These are phyloP conservation scores for Gossypium mustelinum DNA, from an alignment of 345 rosid genomes.

Conservation along the genomic window DNA sequence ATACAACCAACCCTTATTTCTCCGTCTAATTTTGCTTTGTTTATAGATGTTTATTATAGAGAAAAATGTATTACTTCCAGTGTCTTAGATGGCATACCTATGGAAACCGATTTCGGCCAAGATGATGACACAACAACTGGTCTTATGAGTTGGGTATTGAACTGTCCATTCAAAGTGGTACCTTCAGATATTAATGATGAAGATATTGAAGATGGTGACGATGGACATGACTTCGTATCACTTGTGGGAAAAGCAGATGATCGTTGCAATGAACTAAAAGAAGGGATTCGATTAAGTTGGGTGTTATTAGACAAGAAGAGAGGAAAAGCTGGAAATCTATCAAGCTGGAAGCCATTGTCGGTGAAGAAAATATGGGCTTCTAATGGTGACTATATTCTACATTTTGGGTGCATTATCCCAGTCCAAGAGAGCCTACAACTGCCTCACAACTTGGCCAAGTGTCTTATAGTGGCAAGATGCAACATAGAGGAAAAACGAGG, in stretches of 20 bases:
- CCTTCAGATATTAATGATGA: slow-evolving; percentile 3
- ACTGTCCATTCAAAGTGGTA: slow-evolving; percentile 24
- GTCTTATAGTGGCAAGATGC: slow-evolving; percentile 24
- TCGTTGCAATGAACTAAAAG: slow-evolving; percentile 8
- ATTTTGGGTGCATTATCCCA: slow-evolving; percentile 33
- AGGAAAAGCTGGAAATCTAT: slow-evolving; percentile 35
- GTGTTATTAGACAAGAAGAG: slow-evolving; percentile 33
- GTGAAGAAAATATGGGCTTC: slow-evolving; percentile 25
- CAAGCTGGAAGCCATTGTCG: slow-evolving; percentile 29
- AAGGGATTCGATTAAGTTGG: slow-evolving; percentile 32
- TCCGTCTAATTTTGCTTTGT: slow-evolving; percentile 26
- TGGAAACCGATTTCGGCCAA: background rate
- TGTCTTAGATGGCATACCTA: slow-evolving; percentile 23
- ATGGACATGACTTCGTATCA: background rate
- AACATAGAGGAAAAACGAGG: slow-evolving; percentile 5
- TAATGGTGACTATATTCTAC: slow-evolving; percentile 14
- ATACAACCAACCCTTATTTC: background rate
- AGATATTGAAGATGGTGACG: background rate
- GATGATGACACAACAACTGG: background rate
- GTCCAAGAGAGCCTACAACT: slow-evolving; percentile 14
- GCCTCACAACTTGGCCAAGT: slow-evolving; percentile 23
- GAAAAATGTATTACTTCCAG: slow-evolving; percentile 26
- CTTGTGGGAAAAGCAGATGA: background rate
- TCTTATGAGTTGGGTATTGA: slow-evolving; percentile 19
- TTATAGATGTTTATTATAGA: slow-evolving; percentile 31